Base-by-base conservation (phyloP, 2,329 filamentous ascomycete species). In the Bipolaris zeicola region DNA sequence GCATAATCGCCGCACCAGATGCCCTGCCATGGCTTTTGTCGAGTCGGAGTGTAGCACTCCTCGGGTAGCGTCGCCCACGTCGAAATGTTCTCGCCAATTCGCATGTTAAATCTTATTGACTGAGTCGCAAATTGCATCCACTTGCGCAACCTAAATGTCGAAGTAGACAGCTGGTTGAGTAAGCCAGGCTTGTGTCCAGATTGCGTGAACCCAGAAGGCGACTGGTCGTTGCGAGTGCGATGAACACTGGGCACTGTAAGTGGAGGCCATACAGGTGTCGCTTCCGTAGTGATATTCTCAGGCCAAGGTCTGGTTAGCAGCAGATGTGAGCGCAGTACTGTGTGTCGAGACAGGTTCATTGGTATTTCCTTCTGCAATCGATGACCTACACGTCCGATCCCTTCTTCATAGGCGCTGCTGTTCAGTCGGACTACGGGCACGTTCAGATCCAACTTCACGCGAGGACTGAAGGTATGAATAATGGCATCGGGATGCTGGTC, bases 1-100 rank as follows among this genome's bases (percentile, higher is more conserved):
- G 87, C 89, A 69, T 96, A 97, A 72, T 97, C 93, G 0, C 93
- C 93, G 14, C 92, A 89, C 90, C 91, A 98, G 28, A 99, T 91
- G 0, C 94, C 94, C 61, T 92, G 87, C 80, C 88, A 97, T 0
- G 92, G 93, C 71, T 92, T 94, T 52, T 87, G 82, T 8, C 79
- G 73, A 0, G 92, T 96, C 0, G 94, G 92, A 0, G 87, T 95
- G 72, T 96, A 97, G n/a, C 89, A 76, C 2, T 78, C 79, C 3
- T 87, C 85, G 41, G 92, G 87, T 1, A 98, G 79, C 0, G 92
- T 96, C 0, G 89, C 91, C 66, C 86, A 88, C 0, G 84, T 88
- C 2, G 81, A 80, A 16, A 87, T 78, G 41, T 82, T 79, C 63
- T 85, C 83, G 5, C 79, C 80, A 47, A 83, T 77, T 0, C 78